Evolutionary conservation across 176 grass and related monocot genomes (phyloP), one percentile per base, ranked within the genome.

Genomic region (Carex parvula): DNA sequence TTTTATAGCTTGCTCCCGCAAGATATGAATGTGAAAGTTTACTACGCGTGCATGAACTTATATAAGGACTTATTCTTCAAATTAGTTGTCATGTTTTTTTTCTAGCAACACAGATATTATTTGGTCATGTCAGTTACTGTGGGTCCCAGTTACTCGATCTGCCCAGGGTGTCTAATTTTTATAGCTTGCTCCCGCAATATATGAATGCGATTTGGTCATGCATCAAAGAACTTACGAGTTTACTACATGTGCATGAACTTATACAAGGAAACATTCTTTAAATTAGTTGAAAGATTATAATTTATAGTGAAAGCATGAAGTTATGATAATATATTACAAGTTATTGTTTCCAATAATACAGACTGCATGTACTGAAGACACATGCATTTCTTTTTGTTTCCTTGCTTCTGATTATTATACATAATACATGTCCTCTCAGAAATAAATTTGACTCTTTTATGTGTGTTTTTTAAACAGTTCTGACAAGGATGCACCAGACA

Each of bases 401-500:
- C 15, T 41, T 61, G 20, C 8, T 60, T 80, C 55, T 16, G 17
- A 80, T 8, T 20, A 60, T 37, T 53, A n/a, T 42, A 17, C 17
- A 60, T 79, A 21, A 18, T 79, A 7, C 33, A 32, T 79, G 58
- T 60, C 24, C 10, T n/a, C 17, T 20, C 35, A 2, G 26, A 39
- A 59, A 58, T 72, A 58, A n/a, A 8, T 21, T 53, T 83, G 81
- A 53, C 20, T 12, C 5, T 33, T 59, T 30, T 76, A 66, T 83
- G 5, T 86, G 76, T 87, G 59, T 37, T 26, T 37, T 79, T 88
- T 44, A 70, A 86, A 30, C 91, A 98, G 96, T 80, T 95, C 94
- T 42, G 96, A 98, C 79, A 95, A 98, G 88, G 96, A 98, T 70
- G 88, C 64, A 8, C 90, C 90, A 3, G 90, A 90, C 63, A 82